Percentiles rank a stretch among this genome's conserved stretches.
Conservation (phyloP, 2,329 filamentous ascomycete genomes). For the Atkinsonella texensis region DNA sequence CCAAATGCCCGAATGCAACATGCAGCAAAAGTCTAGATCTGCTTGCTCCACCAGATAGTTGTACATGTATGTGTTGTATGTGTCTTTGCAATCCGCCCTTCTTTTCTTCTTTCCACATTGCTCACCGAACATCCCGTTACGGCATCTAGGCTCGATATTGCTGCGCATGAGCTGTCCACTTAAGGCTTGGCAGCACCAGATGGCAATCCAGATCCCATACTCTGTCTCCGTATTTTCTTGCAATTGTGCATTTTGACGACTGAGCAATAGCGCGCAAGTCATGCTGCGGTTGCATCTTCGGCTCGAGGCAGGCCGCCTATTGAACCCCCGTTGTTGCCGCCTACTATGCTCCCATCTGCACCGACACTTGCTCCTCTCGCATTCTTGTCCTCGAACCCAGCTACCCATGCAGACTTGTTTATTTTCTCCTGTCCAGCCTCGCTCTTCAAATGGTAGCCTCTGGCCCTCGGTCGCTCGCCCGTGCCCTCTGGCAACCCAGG, state of each 20-base stretch:
- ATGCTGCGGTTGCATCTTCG: too few species aligned
- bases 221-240: too few species aligned
- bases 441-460: constrained; percentile 74
- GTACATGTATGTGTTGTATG: neutral
- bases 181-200: too few species aligned
- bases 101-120: neutral
- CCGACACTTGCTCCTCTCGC: neutral
- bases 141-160: neutral
- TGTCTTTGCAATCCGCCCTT: too few species aligned
- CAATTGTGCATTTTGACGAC: neutral
- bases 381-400: constrained; percentile 4
- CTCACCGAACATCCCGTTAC: neutral
- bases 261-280: neutral
- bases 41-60: neutral
- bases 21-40: neutral
- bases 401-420: constrained; percentile 56
- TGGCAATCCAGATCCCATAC: too few species aligned
- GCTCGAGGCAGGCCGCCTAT: too few species aligned
- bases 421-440: constrained; percentile 53
- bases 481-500: constrained; percentile 58
- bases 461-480: constrained; percentile 64
- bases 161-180: neutral
- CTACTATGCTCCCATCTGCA: neutral
- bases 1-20: neutral
- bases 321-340: too few species aligned